phyloP scores from a whole-genome alignment of 805 yeast genomes.

The Nakazawaea populi region DNA sequence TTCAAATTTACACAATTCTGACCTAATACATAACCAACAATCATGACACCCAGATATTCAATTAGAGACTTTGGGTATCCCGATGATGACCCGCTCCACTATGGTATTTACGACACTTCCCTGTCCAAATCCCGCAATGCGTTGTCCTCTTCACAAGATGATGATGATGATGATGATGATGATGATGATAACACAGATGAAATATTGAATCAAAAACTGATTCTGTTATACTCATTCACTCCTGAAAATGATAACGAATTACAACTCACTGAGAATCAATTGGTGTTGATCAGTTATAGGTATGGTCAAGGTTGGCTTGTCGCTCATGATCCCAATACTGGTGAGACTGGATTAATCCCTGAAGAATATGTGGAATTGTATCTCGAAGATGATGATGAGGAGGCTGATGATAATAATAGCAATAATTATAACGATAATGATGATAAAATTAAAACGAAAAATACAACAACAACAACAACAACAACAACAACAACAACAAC shows the following conservation, averaged over 20 bases:
- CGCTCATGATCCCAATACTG: slow-evolving; percentile 71
- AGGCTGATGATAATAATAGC: slow-evolving; percentile 13
- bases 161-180: slow-evolving; percentile 13
- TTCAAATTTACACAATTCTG: neutral
- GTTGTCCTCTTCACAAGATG: slow-evolving; percentile 10
- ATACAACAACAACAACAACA: neutral
- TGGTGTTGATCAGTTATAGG: slow-evolving; percentile 77
- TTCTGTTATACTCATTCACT: slow-evolving; percentile 81
- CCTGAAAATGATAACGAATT: slow-evolving; percentile 96
- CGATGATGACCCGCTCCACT: slow-evolving; percentile 60
- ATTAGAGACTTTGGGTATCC: slow-evolving; percentile 84
- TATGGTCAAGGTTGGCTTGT: slow-evolving; percentile 99
- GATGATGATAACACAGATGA: slow-evolving; percentile 16
- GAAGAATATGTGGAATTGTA: slow-evolving; percentile 79
- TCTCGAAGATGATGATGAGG: slow-evolving; percentile 23
- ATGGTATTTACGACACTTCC: slow-evolving; percentile 39
- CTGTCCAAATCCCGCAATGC: slow-evolving; percentile 1
- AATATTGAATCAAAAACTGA: slow-evolving; percentile 44
- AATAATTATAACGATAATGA: no score
- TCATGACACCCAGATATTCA: slow-evolving; percentile 27
- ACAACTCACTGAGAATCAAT: slow-evolving; percentile 70
- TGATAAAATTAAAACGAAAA: neutral
- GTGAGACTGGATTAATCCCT: slow-evolving; percentile 89
- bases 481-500: neutral
- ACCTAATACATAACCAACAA: neutral